phyloP scores from a whole-genome alignment of 2,329 filamentous ascomycete species.

The Aspergillus amoenus region DNA sequence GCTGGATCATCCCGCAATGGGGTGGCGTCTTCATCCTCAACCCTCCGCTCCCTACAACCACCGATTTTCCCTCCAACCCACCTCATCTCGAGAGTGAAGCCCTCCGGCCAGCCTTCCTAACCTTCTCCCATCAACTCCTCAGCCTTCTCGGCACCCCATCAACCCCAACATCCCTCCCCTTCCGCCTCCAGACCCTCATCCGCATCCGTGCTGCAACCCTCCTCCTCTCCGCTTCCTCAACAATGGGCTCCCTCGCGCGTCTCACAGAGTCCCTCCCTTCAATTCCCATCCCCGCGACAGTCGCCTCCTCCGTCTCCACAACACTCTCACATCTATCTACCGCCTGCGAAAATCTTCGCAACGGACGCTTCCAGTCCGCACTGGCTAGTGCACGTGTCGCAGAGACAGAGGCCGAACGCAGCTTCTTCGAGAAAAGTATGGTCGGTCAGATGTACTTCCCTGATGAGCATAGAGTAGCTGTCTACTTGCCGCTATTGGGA shows the following conservation, averaged over 20 bases:
- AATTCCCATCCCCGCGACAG: conserved; percentile 85
- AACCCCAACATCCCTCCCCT: conserved; percentile 72
- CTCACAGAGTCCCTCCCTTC: conserved; percentile 80
- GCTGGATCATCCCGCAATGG: conserved; percentile 97
- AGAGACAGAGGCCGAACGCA: conserved; percentile 83
- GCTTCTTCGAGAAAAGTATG: conserved; percentile 99
- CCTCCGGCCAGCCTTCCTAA: conserved; percentile 78
- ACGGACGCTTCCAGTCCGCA: conserved; percentile 63
- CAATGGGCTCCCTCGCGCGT: conserved; percentile 86
- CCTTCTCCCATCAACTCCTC: conserved; percentile 86
- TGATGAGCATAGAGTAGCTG: conserved; percentile 96
- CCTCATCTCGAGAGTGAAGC: conserved; percentile 61
- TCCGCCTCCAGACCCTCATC: conserved; percentile 79
- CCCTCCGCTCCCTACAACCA: conserved; percentile 38
- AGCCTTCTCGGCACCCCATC: conserved; percentile 83
- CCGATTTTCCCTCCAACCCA: conserved; percentile 34
- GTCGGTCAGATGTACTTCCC: conserved; percentile 98
- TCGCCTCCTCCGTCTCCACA: conserved; percentile 79
- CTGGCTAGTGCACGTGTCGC: conserved; percentile 80
- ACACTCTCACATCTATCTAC: conserved; percentile 75
- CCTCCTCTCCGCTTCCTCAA: conserved; percentile 85
- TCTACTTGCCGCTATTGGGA: conserved; percentile 87
- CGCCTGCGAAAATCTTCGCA: conserved; percentile 69
- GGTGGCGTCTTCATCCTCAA: conserved; percentile 74
- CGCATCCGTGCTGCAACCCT: conserved; percentile 84